Evolutionary conservation across 2,329 filamentous ascomycete genomes (phyloP), one percentile per base, ranked within the genome.

Genomic region (Aspergillus melleus): DNA sequence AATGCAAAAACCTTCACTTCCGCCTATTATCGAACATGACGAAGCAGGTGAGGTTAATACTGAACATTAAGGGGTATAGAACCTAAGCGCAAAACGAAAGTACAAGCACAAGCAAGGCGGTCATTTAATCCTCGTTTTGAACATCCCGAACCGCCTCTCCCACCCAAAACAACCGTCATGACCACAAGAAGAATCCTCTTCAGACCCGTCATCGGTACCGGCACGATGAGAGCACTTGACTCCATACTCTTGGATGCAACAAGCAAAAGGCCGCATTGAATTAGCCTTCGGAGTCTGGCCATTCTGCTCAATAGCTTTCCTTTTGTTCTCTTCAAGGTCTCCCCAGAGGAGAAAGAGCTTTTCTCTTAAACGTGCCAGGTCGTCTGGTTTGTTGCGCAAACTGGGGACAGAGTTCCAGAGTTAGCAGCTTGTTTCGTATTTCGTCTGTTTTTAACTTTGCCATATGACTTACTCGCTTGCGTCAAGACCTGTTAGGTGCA

Each of bases 341-440:
- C 94, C 94, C 93, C 94, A 98, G 1, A 97, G 80, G 39, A 86
- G 78, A 71, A 89, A 94, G 57, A 97, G 80, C 66, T 84, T 88
- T 66, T 96, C 86, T 54, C 86, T 84, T 4, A 97, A 76, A 6
- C 73, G 63, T 3, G 68, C 71, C 1, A 95, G 77, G 1, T 76
- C 69, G 0, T 73, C 54, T 2, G 74, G 66, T 49, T 89, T 77
- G n/a, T 74, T 71, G 20, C 81, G 83, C 36, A 96, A 81, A 72
- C 87, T 86, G 58, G 19, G 54, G 4, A 16, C 14, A 51, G 30
- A 44, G 3, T 52, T 1, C 12, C 14, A 19, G 49, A 6, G 47
- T 49, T 16, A 29, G 36, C 39, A n/a, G n/a, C n/a, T n/a, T n/a
- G n/a, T n/a, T n/a, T n/a, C n/a, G n/a, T n/a, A n/a, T n/a, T n/a